These are phyloP conservation scores for Solanum verrucosum DNA, from an alignment of 257 asterid genomes.

Conservation along the genomic window DNA sequence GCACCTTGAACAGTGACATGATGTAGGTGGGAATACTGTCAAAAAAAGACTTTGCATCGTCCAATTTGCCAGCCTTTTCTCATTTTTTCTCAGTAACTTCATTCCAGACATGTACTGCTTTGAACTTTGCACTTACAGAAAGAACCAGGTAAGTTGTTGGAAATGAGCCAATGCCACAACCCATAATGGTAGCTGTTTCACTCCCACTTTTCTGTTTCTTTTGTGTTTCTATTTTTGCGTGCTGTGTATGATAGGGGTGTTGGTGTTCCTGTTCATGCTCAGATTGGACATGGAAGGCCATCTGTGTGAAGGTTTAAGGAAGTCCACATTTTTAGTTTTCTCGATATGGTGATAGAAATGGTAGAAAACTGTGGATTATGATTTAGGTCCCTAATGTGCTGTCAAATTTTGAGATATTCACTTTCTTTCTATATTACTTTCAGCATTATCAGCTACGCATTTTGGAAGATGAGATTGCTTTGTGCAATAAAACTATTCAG, in stretches of 20 bases:
- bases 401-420: background rate
- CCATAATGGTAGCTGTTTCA: background rate
- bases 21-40: background rate
- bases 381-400: background rate
- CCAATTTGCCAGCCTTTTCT: background rate
- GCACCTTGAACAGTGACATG: background rate
- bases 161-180: background rate
- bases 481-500: slow-evolving; percentile 13
- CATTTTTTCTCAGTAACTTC: background rate
- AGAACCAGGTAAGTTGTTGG: background rate
- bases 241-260: background rate
- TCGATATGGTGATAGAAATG: background rate
- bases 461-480: slow-evolving; percentile 17
- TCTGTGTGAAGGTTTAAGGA: background rate
- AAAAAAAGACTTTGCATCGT: background rate
- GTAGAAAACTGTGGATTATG: background rate
- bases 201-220: background rate
- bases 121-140: background rate
- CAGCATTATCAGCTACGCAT: slow-evolving; percentile 12
- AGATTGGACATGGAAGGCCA: background rate
- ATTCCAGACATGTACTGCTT: background rate
- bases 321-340: background rate
- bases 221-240: background rate
- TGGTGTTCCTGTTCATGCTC: background rate
- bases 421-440: background rate